Base-by-base conservation (phyloP, 2,329 filamentous ascomycete species). In the Drechslerella coelobrocha region DNA sequence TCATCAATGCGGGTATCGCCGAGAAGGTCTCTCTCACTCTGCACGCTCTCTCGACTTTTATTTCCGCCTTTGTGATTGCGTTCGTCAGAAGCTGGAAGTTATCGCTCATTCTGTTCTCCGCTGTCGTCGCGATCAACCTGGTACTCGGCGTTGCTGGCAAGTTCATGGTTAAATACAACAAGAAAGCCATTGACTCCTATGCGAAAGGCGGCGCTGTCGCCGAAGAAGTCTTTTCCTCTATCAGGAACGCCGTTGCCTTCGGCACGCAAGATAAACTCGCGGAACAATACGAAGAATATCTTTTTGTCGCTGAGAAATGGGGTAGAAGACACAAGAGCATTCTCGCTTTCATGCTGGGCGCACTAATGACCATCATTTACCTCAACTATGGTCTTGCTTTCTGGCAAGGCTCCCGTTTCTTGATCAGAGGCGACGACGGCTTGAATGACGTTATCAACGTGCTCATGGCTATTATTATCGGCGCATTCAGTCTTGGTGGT, bases 61-160 rank as follows among this genome's bases (percentile, higher is more conserved):
- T 96, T 61, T 88, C 92, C 0, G 91, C 92, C 14, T 96, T 96
- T 74, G 82, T 97, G 61, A 93, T 99, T 73, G 91, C 89, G 1
- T 97, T 96, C 78, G 80, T 93, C 79, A 90, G 90, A 76, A 95
- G 89, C 79, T 97, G 93, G 90, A 96, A 94, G 79, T 82, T 97
- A 73, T 94, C 94, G 0, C 81, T 97, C 55, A 97, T 99, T 74
- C 84, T 96, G 39, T 84, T 86, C 23, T 93, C 90, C 0, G 91
- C 90, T 0, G 87, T 97, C 72, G 81, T 93, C 45, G 90, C 91
- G 1, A 86, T 97, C 53, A 79, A 91, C n/a, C 72, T 90, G 12
- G 83, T 89, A 73, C 94, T 95, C 87, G 90, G 88, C 47, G 81
- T 82, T 54, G 87, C 89, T 12, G 90, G 89, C 2, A 81, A 80